These are phyloP conservation scores for Leccinum disarticulatum DNA, from an alignment of 768 basidiomycete species.

Conservation along the genomic window DNA sequence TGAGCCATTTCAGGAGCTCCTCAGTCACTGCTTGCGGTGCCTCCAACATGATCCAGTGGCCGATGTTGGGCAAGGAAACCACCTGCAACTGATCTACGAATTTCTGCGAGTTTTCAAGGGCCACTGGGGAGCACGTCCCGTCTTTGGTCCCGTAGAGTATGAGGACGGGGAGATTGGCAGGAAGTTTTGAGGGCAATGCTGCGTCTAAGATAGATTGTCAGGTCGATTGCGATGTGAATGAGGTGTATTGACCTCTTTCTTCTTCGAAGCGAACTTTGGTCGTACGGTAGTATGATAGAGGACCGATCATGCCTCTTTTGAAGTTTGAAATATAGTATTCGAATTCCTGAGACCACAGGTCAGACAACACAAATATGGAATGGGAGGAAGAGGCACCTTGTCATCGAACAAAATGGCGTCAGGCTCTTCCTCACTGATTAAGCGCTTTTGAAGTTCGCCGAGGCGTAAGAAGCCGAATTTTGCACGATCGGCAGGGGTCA, in stretches of 20 bases:
- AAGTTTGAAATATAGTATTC: slow-evolving; percentile 50
- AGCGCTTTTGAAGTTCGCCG: slow-evolving; percentile 10
- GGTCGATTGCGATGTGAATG: not conserved
- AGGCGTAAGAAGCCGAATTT: not conserved
- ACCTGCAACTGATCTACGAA: slow-evolving; percentile 52
- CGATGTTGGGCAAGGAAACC: slow-evolving; percentile 51
- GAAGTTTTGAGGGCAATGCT: slow-evolving; percentile 43
- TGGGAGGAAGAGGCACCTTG: slow-evolving; percentile 10
- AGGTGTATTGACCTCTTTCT: slow-evolving; percentile 41
- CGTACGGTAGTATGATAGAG: slow-evolving; percentile 79
- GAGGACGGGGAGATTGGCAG: slow-evolving; percentile 54
- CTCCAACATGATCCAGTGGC: slow-evolving; percentile 73
- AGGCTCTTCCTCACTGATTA: slow-evolving; percentile 5
- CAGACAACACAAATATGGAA: slow-evolving; percentile 1
- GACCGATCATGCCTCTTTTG: slow-evolving; percentile 57
- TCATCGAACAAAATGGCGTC: slow-evolving; percentile 20
- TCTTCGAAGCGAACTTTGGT: slow-evolving; percentile 61
- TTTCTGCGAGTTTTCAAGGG: slow-evolving; percentile 45
- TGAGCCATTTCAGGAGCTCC: slow-evolving; percentile 48
- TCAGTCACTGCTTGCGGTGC: slow-evolving; percentile 54
- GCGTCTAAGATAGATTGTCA: slow-evolving; percentile 35
- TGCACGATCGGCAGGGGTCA: not conserved
- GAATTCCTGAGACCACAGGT: slow-evolving; percentile 47
- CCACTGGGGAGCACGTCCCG: slow-evolving; percentile 40
- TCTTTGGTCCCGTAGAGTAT: slow-evolving; percentile 63